A percentile compares a stretch with the other conserved stretches of the same genome.
Evolutionary conservation across 352 stramenopile species (phyloP).

Genomic region (Phytophthora crassamura): DNA sequence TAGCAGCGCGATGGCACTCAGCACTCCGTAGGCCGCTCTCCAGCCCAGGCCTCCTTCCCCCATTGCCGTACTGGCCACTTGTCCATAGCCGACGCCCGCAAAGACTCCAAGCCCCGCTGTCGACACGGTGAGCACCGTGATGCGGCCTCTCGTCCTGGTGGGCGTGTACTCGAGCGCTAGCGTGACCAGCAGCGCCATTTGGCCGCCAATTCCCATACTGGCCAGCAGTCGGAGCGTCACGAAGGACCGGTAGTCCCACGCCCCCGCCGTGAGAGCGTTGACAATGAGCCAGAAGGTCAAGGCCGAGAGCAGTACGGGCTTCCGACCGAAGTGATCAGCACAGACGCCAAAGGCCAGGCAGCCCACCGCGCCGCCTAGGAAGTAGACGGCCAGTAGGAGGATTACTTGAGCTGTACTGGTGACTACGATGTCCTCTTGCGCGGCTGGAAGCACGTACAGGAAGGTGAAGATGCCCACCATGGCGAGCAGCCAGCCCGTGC

Average conservation of each 20-base stretch:
- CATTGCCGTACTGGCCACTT: slow-evolving; percentile 20
- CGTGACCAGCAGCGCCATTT: slow-evolving; percentile 58
- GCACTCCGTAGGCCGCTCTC: slow-evolving; percentile 33
- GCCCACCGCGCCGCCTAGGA: slow-evolving; percentile 54
- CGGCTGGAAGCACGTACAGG: slow-evolving; percentile 38
- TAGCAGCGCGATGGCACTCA: slow-evolving; percentile 39
- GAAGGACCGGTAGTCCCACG: slow-evolving; percentile 52
- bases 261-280: slow-evolving; percentile 46
- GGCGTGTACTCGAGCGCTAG: slow-evolving; percentile 69
- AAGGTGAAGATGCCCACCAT: slow-evolving; percentile 52
- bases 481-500: slow-evolving; percentile 54
- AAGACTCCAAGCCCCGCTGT: slow-evolving; percentile 53
- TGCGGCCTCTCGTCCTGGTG: slow-evolving; percentile 60
- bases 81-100: slow-evolving; percentile 44
- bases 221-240: slow-evolving; percentile 49
- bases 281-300: slow-evolving; percentile 47
- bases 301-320: slow-evolving; percentile 47
- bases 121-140: slow-evolving; percentile 58
- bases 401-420: slow-evolving; percentile 39
- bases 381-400: slow-evolving; percentile 48
- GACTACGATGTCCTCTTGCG: slow-evolving; percentile 27
- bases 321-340: slow-evolving; percentile 66
- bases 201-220: slow-evolving; percentile 58
- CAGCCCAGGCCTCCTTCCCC: slow-evolving; percentile 35
- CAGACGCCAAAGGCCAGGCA: slow-evolving; percentile 55